Percentiles rank a stretch among this genome's conserved stretches.
Evolutionary conservation across 306 rosid genomes (phyloP).

Genomic region (Quercus ilex): DNA sequence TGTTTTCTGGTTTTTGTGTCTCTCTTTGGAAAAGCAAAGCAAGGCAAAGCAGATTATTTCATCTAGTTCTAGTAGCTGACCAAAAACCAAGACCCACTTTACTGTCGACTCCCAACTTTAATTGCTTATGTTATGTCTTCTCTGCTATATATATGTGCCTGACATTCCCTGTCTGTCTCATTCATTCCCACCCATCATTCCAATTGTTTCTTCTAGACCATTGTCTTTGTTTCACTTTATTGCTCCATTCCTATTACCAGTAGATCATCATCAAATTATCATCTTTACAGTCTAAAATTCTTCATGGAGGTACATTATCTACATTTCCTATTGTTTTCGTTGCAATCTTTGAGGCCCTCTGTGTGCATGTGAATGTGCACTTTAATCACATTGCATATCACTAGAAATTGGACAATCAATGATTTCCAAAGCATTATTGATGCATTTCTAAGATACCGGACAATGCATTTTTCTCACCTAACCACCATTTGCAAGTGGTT

Average conservation of each 20-base stretch:
- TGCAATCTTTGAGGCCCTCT: not conserved
- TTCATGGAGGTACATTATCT: constrained; percentile 21
- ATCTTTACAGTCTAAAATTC: constrained; percentile 3
- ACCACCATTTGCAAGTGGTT: not conserved
- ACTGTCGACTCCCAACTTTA: constrained; percentile 4
- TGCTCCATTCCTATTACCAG: not conserved
- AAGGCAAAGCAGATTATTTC: constrained; percentile 11
- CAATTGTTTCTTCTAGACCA: not conserved
- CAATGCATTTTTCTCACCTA: too few species aligned
- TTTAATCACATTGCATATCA: not conserved
- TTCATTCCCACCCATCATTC: not conserved
- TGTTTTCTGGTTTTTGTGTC: not conserved
- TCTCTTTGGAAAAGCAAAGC: constrained; percentile 10
- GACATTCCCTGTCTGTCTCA: constrained; percentile 13
- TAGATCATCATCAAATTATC: not conserved
- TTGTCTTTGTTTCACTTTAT: not conserved
- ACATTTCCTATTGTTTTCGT: not conserved
- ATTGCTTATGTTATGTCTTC: not conserved
- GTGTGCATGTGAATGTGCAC: not conserved
- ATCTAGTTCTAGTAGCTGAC: not conserved
- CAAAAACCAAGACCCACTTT: constrained; percentile 19
- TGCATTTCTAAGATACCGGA: too few species aligned
- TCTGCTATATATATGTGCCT: not conserved
- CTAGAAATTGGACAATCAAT: not conserved
- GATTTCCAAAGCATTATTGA: not conserved